Evolutionary conservation across 805 yeast genomes (phyloP).

Genomic region (Sugiyamaella boreocaroliniensis): DNA sequence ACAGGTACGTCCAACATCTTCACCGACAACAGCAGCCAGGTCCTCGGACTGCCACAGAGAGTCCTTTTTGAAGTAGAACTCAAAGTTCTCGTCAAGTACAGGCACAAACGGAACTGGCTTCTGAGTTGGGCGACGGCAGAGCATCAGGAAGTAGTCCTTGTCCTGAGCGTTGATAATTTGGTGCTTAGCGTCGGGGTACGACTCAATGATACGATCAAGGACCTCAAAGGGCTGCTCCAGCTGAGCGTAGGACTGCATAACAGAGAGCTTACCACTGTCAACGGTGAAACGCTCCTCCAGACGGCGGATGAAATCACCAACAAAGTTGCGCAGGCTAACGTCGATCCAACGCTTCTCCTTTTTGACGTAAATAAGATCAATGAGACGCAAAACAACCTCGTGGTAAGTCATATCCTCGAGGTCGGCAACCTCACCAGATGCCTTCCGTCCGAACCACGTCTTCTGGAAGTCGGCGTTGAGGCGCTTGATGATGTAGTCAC

Average conservation of each 20-base stretch:
- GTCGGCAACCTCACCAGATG: constrained; percentile 74
- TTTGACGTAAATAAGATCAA: constrained; percentile 81
- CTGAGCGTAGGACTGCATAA: constrained; percentile 66
- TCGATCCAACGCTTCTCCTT: constrained; percentile 86
- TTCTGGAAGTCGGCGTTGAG: constrained; percentile 94
- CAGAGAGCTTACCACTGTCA: constrained; percentile 42
- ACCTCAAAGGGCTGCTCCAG: constrained; percentile 61
- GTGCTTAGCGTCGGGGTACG: constrained; percentile 65
- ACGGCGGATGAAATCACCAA: constrained; percentile 83
- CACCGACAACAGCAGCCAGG: constrained; percentile 89
- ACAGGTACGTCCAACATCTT: constrained; percentile 98
- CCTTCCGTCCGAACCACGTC: constrained; percentile 89
- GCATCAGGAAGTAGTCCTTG: constrained; percentile 81
- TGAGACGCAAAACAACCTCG: constrained; percentile 79
- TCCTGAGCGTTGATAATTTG: constrained; percentile 94
- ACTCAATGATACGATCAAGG: constrained; percentile 51
- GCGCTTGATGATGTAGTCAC: constrained; percentile 73
- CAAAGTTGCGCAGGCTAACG: constrained; percentile 71
- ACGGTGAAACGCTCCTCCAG: constrained; percentile 91
- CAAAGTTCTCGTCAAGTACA: constrained; percentile 86
- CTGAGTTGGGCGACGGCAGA: constrained; percentile 76
- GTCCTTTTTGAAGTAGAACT: constrained; percentile 95
- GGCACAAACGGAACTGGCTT: constrained; percentile 99
- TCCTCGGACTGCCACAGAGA: constrained; percentile 99
- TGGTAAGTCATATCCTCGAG: constrained; percentile 92